A percentile compares a stretch with the other conserved stretches of the same genome.
These are phyloP conservation scores for Acacia crassicarpa DNA, from an alignment of 306 rosid genomes.

Conservation along the genomic window DNA sequence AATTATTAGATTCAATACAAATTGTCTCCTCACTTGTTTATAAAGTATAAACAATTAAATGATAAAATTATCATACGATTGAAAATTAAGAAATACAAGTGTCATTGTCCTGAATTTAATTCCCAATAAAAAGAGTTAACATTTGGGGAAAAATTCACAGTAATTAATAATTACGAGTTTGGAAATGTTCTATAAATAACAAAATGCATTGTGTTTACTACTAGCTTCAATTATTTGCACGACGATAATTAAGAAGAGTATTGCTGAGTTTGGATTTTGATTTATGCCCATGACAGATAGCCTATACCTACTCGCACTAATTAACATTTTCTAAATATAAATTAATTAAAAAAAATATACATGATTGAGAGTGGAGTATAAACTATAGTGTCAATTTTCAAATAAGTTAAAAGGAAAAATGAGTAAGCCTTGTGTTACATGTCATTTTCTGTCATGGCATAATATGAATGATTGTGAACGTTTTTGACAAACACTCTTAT, in stretches of 20 bases:
- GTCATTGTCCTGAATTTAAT: not conserved
- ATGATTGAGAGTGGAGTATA: not conserved
- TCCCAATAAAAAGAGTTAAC: not conserved
- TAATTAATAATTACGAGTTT: not conserved
- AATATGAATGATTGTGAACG: not conserved
- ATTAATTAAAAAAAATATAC: not conserved
- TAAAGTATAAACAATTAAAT: not conserved
- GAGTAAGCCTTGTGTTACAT: not conserved
- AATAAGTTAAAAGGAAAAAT: not conserved
- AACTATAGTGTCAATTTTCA: not conserved
- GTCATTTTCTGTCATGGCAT: not conserved
- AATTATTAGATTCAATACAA: too few species aligned
- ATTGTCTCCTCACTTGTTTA: too few species aligned
- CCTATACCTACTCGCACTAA: not conserved
- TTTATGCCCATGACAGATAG: not conserved
- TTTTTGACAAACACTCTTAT: not conserved
- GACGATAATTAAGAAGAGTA: not conserved
- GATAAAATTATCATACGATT: not conserved
- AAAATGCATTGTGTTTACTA: not conserved
- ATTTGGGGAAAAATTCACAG: not conserved
- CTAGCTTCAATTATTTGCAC: not conserved
- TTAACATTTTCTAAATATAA: not conserved
- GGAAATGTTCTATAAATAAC: not conserved
- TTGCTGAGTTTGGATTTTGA: not conserved
- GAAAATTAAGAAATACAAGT: not conserved